These are phyloP conservation scores for Ilex aquifolium DNA, from an alignment of 257 asterid genomes.

Conservation along the genomic window DNA sequence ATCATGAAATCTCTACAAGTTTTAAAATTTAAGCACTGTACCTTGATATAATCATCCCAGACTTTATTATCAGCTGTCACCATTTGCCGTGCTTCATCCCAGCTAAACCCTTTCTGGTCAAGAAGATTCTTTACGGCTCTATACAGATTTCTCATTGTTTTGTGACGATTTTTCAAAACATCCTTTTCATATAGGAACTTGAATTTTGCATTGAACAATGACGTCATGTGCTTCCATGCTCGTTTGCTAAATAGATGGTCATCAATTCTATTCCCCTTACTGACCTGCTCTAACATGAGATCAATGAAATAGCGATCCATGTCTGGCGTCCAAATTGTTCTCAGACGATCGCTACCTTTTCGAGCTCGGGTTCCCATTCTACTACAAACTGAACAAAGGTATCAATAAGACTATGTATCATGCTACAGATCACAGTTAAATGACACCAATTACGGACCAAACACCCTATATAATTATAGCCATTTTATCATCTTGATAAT, in stretches of 20 bases:
- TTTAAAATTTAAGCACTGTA: background rate
- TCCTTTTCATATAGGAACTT: conserved; percentile 21
- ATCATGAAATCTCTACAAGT: background rate
- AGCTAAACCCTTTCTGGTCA: conserved; percentile 27
- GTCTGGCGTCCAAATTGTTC: conserved; percentile 37
- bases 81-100: conserved; percentile 29
- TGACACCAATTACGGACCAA: no score
- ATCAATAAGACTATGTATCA: no score
- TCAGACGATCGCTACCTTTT: conserved; percentile 15
- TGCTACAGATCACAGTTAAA: background rate
- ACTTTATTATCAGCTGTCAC: conserved; percentile 21
- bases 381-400: conserved; percentile 6
- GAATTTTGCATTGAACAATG: conserved; percentile 27
- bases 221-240: conserved; percentile 25
- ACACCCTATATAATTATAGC: background rate
- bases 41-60: conserved; percentile 37
- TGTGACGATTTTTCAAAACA: conserved; percentile 33
- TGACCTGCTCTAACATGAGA: conserved; percentile 30
- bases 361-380: conserved; percentile 22
- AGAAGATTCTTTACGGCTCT: conserved; percentile 19
- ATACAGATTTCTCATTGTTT: conserved; percentile 28
- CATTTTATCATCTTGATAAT: background rate
- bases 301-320: conserved; percentile 29
- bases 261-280: conserved; percentile 19
- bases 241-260: conserved; percentile 29